Percentiles rank a stretch among this genome's conserved stretches.
These are phyloP conservation scores for Lentinus tigrinus DNA, from an alignment of 768 basidiomycete genomes.

Conservation along the genomic window DNA sequence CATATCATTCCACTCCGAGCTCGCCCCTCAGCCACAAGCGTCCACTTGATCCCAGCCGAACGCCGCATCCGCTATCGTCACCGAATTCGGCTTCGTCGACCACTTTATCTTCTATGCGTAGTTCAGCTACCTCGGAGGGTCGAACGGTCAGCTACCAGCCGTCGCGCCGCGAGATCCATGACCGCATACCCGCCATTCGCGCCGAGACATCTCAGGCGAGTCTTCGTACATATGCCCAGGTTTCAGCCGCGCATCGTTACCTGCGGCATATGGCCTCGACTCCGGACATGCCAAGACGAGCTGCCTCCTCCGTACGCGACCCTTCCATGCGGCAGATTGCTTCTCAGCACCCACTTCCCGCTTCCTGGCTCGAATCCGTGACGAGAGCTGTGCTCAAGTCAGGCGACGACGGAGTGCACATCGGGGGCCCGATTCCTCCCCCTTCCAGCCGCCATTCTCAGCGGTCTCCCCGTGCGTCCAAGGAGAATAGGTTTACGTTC, in stretches of 20 bases:
- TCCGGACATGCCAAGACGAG: constrained; percentile 38
- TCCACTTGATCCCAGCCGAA: neutral
- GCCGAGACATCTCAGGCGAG: constrained; percentile 18
- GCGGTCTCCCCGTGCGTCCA: constrained; percentile 22
- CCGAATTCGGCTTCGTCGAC: constrained; percentile 17
- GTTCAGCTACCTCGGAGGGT: constrained; percentile 5
- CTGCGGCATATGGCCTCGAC: constrained; percentile 75
- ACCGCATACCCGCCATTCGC: constrained; percentile 14
- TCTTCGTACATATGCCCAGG: constrained; percentile 24
- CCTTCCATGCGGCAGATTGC: constrained; percentile 15
- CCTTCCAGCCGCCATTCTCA: constrained; percentile 15
- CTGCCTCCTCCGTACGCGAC: constrained; percentile 4
- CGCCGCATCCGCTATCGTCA: constrained; percentile 8
- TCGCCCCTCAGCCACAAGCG: constrained; percentile 19
- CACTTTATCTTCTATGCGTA: constrained; percentile 18
- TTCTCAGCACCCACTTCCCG: constrained; percentile 53
- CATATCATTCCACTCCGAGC: constrained; percentile 7
- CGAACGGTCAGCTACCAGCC: constrained; percentile 20
- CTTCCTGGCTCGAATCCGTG: constrained; percentile 72
- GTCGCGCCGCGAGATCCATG: constrained; percentile 12
- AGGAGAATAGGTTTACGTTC: constrained; percentile 25
- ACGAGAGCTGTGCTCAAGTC: constrained; percentile 58
- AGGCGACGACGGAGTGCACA: constrained; percentile 45
- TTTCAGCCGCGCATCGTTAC: constrained; percentile 58
- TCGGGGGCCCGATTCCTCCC: constrained; percentile 37